A percentile compares a stretch with the other conserved stretches of the same genome.
These are phyloP conservation scores for Azolla pinnata DNA, from an alignment of 75 land plant species.

Conservation along the genomic window DNA sequence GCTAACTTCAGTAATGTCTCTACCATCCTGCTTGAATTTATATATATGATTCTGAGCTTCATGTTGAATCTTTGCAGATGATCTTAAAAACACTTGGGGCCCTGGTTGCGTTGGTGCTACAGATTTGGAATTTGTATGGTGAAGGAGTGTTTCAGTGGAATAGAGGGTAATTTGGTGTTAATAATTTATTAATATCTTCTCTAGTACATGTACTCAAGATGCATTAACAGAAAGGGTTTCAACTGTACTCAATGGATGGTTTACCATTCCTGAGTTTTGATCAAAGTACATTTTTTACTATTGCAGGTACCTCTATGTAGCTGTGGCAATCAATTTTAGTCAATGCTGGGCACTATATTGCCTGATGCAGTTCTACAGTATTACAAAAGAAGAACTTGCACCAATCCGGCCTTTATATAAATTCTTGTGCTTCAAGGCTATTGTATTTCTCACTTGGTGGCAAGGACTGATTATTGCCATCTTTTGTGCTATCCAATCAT, in stretches of 20 bases:
- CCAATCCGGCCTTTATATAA: slow-evolving; percentile 70
- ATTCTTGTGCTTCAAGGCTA: slow-evolving; percentile 69
- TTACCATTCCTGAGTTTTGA: not conserved
- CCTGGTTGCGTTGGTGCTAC: slow-evolving; percentile 46
- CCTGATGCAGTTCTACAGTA: slow-evolving; percentile 72
- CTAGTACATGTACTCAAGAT: no score
- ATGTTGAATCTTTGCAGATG: slow-evolving; percentile 45
- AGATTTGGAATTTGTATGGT: slow-evolving; percentile 64
- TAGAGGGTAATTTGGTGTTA: slow-evolving; percentile 42
- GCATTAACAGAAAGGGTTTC: not conserved
- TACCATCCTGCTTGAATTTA: no score
- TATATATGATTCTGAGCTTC: no score
- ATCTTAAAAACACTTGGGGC: slow-evolving; percentile 70
- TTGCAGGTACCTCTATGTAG: slow-evolving; percentile 79
- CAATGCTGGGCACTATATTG: slow-evolving; percentile 80
- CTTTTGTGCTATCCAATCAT: slow-evolving; percentile 44
- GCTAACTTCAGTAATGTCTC: no score
- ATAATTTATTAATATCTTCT: not conserved
- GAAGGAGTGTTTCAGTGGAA: slow-evolving; percentile 76
- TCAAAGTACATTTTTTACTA: slow-evolving; percentile 2
- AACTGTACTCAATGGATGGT: not conserved
- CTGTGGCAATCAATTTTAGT: slow-evolving; percentile 60
- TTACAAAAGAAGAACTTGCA: slow-evolving; percentile 61
- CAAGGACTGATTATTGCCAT: slow-evolving; percentile 68
- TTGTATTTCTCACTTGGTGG: slow-evolving; percentile 86